Evolutionary conservation across 2,329 filamentous ascomycete species (phyloP), one percentile per base, ranked within the genome.

Genomic region (Fusarium sulawesiense): DNA sequence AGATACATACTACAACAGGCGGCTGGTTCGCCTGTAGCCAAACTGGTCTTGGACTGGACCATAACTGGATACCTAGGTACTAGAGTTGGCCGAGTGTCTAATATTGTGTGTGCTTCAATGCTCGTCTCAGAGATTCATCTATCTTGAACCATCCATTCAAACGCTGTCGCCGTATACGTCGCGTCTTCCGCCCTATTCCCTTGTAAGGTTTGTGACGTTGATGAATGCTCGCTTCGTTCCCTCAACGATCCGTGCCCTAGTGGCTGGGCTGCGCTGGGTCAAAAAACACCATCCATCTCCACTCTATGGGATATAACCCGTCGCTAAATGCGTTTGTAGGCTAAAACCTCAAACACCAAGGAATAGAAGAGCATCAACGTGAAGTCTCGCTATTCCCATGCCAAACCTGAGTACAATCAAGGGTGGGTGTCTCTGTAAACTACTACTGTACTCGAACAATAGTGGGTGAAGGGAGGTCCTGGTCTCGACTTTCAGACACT

Each of bases 401-500:
- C 58, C 60, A 57, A 69, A 56, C 54, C 50, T 64, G 64, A 65
- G 46, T 56, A 55, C 20, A 14, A 18, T 14, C 32, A 51, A 7
- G 48, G 34, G 18, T 64, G 57, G 64, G 67, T 58, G 37, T 68
- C 57, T 50, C 67, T 59, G 46, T 44, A 55, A 37, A 60, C 42
- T 21, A 18, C 21, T 46, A 40, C 25, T 50, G 20, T 46, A 40
- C 25, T 50, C 21, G 34, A 64, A 37, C 40, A 51, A 50, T 53
- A 34, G 45, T 53, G 30, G 44, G 34, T 53, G 45, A 42, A 59
- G 32, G 32, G 14, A 51, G 41, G 41, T 53, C 45, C 41, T 37
- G 30, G 46, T 42, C 32, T 41, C n/a, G 18, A 53, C 40, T 25
- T 51, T 77, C 34, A 85, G 57, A 85, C 79, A 72, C 85, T 86